phyloP scores from a whole-genome alignment of 306 rosid genomes.

The Cucurbita maxima region DNA sequence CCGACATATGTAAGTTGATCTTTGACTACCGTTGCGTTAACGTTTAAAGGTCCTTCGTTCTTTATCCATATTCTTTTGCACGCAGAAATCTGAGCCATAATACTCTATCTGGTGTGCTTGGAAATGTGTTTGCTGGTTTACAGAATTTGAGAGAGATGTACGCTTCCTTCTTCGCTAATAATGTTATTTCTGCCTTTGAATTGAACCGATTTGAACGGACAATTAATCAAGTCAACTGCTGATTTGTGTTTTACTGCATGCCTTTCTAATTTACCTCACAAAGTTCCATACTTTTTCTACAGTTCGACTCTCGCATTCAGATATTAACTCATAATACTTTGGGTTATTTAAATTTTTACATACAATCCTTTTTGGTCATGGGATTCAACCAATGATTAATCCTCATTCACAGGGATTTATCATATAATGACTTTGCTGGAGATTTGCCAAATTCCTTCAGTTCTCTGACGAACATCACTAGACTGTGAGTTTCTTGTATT shows the following conservation, averaged over 20 bases:
- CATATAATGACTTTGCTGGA: conserved; percentile 63
- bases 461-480: conserved; percentile 43
- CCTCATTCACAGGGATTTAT: conserved; percentile 53
- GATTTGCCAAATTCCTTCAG: conserved; percentile 93
- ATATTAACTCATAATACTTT: not conserved
- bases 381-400: not conserved
- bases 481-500: conserved; percentile 35
- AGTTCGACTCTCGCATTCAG: not conserved
- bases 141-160: conserved; percentile 73
- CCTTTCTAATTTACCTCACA: not conserved
- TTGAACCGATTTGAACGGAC: conserved; percentile 9
- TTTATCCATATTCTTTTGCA: conserved; percentile 9
- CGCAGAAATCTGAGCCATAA: conserved; percentile 92
- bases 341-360: not conserved
- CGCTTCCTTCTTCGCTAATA: conserved; percentile 15
- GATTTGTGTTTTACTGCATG: no score
- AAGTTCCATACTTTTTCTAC: not conserved
- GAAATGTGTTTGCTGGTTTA: conserved; percentile 64
- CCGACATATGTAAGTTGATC: conserved; percentile 55
- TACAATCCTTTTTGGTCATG: not conserved
- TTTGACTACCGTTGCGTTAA: not conserved
- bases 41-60: not conserved
- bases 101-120: conserved; percentile 61
- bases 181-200: not conserved
- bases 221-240: not conserved